phyloP scores from a whole-genome alignment of 257 asterid genomes.

The Gynochthodes officinalis region DNA sequence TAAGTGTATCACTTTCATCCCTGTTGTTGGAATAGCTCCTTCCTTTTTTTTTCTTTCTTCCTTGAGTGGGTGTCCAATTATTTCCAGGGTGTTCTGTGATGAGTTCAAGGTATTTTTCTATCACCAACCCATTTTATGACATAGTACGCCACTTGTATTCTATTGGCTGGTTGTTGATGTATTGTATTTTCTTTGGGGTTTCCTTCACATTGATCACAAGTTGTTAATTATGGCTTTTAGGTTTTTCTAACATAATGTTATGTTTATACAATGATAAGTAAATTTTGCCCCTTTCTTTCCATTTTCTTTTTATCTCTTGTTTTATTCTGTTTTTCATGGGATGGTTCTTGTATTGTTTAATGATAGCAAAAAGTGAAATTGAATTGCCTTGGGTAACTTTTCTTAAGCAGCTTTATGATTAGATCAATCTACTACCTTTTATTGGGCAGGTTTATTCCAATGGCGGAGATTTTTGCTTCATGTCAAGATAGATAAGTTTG shows the following conservation, averaged over 20 bases:
- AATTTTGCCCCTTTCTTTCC: slow-evolving; percentile 19
- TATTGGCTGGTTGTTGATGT: slow-evolving; percentile 32
- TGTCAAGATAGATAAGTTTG: no score
- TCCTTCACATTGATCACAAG: slow-evolving; percentile 3
- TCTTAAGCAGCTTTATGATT: neutral
- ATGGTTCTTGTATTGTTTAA: neutral
- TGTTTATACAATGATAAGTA: slow-evolving; percentile 15
- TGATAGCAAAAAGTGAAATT: neutral
- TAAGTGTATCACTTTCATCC: neutral
- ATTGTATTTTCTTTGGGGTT: slow-evolving; percentile 21
- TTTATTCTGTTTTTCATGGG: slow-evolving; percentile 4
- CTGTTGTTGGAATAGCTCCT: slow-evolving; percentile 1
- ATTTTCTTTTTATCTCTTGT: slow-evolving; percentile 18
- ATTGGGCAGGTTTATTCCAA: neutral
- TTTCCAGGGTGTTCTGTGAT: slow-evolving; percentile 24
- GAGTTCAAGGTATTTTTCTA: slow-evolving; percentile 39
- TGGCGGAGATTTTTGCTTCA: neutral
- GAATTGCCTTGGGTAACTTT: neutral
- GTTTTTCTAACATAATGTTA: slow-evolving; percentile 22
- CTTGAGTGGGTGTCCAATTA: slow-evolving; percentile 2
- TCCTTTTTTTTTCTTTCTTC: slow-evolving; percentile 23
- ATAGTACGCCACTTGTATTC: slow-evolving; percentile 21
- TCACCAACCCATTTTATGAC: slow-evolving; percentile 17
- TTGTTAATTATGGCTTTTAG: slow-evolving; percentile 27
- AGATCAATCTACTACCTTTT: neutral